These are phyloP conservation scores for Stenocarpella maydis DNA, from an alignment of 2,329 filamentous ascomycete genomes.

Conservation along the genomic window DNA sequence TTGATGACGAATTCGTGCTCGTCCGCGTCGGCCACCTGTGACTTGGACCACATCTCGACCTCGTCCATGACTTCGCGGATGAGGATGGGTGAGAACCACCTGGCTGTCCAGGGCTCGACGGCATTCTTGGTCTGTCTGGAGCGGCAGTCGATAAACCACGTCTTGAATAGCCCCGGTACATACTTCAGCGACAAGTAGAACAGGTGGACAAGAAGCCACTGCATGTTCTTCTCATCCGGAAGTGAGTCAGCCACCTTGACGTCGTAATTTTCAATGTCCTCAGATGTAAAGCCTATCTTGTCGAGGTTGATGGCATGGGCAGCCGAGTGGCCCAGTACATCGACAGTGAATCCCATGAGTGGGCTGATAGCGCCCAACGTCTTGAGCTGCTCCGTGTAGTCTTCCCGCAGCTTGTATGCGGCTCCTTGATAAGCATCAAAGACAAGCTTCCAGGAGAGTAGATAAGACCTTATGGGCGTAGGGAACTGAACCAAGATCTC, in stretches of 20 bases:
- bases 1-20: constrained; percentile 71
- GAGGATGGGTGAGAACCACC: constrained; percentile 78
- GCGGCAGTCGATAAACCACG: constrained; percentile 84
- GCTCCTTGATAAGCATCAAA: constrained; percentile 85
- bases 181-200: constrained; percentile 85
- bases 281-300: constrained; percentile 65
- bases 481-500: constrained; percentile 75
- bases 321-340: constrained; percentile 81
- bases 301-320: constrained; percentile 79
- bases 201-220: constrained; percentile 85
- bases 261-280: constrained; percentile 65
- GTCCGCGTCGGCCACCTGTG: constrained; percentile 56
- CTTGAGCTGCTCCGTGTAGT: constrained; percentile 83
- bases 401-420: constrained; percentile 81
- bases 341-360: constrained; percentile 81
- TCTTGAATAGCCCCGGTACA: constrained; percentile 79
- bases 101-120: constrained; percentile 86
- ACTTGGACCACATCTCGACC: constrained; percentile 71
- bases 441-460: constrained; percentile 88
- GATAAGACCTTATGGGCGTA: constrained; percentile 75
- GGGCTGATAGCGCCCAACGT: constrained; percentile 72
- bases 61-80: constrained; percentile 72
- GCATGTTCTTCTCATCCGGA: constrained; percentile 74
- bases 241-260: constrained; percentile 63
- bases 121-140: constrained; percentile 82